These are phyloP conservation scores for Trypanosoma platydactyli DNA, from an alignment of 208 protist genomes.

Conservation along the genomic window DNA sequence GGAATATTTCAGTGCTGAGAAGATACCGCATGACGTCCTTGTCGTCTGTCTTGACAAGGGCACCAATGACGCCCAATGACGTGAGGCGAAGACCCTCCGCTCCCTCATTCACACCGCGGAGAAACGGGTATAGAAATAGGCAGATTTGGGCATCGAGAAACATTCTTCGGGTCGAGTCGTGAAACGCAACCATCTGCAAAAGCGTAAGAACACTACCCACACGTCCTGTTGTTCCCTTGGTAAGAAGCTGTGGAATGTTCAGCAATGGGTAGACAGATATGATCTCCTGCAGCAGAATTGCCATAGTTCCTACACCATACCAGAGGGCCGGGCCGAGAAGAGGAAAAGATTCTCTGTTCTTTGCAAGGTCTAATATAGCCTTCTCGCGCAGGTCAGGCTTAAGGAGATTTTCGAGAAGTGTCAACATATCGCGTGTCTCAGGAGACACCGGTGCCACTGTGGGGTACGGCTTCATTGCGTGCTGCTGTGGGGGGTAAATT, in stretches of 20 bases:
- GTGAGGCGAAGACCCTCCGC: conserved; percentile 98
- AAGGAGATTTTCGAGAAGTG: conserved; percentile 63
- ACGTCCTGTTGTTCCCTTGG: conserved; percentile 88
- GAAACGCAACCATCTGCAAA: conserved; percentile 98
- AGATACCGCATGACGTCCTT: conserved; percentile 96
- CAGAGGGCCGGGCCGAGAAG: conserved; percentile 97
- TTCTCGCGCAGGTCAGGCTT: conserved; percentile 83
- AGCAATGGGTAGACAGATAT: conserved; percentile 98
- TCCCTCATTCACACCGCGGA: conserved; percentile 94
- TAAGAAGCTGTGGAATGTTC: conserved; percentile 50
- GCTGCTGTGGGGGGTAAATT: conserved; percentile 27
- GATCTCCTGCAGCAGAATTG: conserved; percentile 98
- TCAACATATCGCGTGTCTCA: conserved; percentile 40
- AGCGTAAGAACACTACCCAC: conserved; percentile 98
- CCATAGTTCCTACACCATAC: conserved; percentile 98
- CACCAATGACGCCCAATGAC: conserved; percentile 98
- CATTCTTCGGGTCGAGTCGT: conserved; percentile 95
- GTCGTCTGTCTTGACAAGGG: conserved; percentile 95
- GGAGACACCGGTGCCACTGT: conserved; percentile 8
- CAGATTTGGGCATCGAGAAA: conserved; percentile 99
- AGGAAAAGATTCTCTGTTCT: conserved; percentile 93
- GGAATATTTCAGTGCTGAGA: conserved; percentile 99
- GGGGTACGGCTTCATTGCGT: conserved; percentile 23
- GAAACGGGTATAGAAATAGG: conserved; percentile 99
- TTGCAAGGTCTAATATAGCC: conserved; percentile 94